phyloP scores from a whole-genome alignment of 2,329 filamentous ascomycete genomes.

The Epichloe gansuensis region DNA sequence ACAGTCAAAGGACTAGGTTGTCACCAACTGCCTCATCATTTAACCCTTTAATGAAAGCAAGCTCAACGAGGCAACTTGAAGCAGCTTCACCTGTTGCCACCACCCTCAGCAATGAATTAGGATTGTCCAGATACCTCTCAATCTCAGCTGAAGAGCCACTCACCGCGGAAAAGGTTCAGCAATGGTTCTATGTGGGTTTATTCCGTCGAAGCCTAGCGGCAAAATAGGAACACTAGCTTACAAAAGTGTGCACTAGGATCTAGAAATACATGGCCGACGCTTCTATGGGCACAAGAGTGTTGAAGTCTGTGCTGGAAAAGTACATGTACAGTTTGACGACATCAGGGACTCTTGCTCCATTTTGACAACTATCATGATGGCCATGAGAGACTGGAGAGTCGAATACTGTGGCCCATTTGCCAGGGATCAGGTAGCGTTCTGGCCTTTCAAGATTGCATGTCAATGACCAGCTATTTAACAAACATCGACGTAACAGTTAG shows the following conservation, averaged over 20 bases:
- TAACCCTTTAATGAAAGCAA: slow-evolving; percentile 29
- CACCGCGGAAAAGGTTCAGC: slow-evolving; percentile 26
- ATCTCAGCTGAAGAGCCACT: slow-evolving; percentile 24
- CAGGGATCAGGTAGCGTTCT: slow-evolving; percentile 1
- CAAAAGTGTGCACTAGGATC: slow-evolving; percentile 20
- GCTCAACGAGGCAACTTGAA: slow-evolving; percentile 9
- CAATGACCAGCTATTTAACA: neutral
- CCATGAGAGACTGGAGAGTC: slow-evolving; percentile 32
- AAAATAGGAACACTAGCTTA: neutral
- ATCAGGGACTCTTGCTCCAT: slow-evolving; percentile 45
- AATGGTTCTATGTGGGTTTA: slow-evolving; percentile 32
- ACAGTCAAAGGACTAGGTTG: slow-evolving; percentile 31
- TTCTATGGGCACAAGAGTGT: slow-evolving; percentile 28
- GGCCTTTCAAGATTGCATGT: neutral
- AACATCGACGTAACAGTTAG: neutral
- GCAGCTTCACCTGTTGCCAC: slow-evolving; percentile 18
- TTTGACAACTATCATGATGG: slow-evolving; percentile 31
- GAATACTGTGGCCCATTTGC: slow-evolving; percentile 12
- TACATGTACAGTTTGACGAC: slow-evolving; percentile 47
- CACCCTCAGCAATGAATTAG: slow-evolving; percentile 32
- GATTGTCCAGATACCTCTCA: slow-evolving; percentile 33
- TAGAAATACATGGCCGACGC: slow-evolving; percentile 20
- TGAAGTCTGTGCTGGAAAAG: slow-evolving; percentile 25
- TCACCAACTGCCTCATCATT: slow-evolving; percentile 54
- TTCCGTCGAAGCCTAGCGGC: neutral